Percentiles rank a stretch among this genome's conserved stretches.
Conservation (phyloP, 169 alveolate species). For the Plasmodium malariae region DNA sequence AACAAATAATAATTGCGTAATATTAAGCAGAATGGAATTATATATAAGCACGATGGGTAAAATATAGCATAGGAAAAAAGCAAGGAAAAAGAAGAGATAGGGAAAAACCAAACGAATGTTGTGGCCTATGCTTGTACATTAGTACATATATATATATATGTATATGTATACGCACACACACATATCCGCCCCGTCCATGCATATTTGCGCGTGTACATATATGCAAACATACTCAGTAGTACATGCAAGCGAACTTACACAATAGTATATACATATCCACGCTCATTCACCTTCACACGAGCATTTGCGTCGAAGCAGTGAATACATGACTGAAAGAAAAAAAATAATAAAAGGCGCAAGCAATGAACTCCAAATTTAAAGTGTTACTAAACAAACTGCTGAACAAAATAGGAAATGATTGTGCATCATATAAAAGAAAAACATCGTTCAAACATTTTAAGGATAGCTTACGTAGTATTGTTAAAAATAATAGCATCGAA, state of each 20-base stretch:
- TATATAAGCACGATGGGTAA: constrained; percentile 11
- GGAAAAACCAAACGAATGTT: neutral
- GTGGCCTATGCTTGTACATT: no score
- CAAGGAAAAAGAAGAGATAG: neutral
- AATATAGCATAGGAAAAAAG: neutral
- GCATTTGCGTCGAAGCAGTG: no score
- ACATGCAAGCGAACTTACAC: no score
- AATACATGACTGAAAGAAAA: no score
- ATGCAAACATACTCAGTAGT: neutral
- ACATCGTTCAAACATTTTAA: neutral
- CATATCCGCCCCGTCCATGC: no score
- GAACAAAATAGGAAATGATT: constrained; percentile 21
- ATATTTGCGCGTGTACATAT: neutral
- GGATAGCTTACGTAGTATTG: neutral
- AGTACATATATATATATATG: no score
- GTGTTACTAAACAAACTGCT: constrained; percentile 8
- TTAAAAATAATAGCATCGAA: neutral
- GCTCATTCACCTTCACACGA: no score
- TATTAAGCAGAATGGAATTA: neutral
- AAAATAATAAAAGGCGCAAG: neutral
- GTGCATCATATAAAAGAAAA: constrained; percentile 17
- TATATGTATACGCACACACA: no score
- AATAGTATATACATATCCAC: no score
- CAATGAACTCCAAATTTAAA: constrained; percentile 27
- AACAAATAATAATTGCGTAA: neutral